A percentile compares a stretch with the other conserved stretches of the same genome.
Evolutionary conservation across 1,284 basidiomycete genomes (phyloP).

Genomic region (Cryptococcus hybrid): DNA sequence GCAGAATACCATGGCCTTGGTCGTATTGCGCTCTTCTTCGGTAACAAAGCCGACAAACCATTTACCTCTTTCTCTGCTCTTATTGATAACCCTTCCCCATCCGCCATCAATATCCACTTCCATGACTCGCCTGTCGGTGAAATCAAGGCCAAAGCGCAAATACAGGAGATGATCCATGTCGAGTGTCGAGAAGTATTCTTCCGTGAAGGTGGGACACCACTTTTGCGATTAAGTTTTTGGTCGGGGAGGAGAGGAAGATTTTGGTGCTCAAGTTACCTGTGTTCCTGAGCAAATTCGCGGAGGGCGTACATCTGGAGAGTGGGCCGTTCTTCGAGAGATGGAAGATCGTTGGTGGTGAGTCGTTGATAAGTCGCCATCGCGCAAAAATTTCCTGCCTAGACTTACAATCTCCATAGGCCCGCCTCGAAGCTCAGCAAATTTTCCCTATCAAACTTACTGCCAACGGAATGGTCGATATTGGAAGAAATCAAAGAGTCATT

Average conservation of each 20-base stretch:
- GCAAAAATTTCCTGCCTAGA: too few relatives aligned
- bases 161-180: constrained; percentile 87
- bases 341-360: constrained; percentile 86
- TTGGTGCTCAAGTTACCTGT: constrained; percentile 82
- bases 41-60: constrained; percentile 87
- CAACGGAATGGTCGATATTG: constrained; percentile 69
- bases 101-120: constrained; percentile 75
- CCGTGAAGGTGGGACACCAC: constrained; percentile 57
- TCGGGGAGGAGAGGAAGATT: constrained; percentile 68
- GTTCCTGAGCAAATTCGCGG: constrained; percentile 86
- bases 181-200: constrained; percentile 90
- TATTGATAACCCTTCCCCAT: constrained; percentile 68
- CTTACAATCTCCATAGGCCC: constrained; percentile 48
- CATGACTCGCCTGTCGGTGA: constrained; percentile 78
- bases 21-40: constrained; percentile 88
- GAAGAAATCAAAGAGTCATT: constrained; percentile 70
- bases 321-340: constrained; percentile 96
- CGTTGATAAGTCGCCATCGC: not conserved
- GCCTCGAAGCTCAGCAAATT: constrained; percentile 83
- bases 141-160: constrained; percentile 79
- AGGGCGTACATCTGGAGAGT: constrained; percentile 79
- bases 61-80: constrained; percentile 86
- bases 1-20: constrained; percentile 86
- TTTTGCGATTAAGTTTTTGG: constrained; percentile 86
- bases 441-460: constrained; percentile 73